These are phyloP conservation scores for Diaporthe longicolla DNA, from an alignment of 2,329 filamentous ascomycete genomes.

Conservation along the genomic window DNA sequence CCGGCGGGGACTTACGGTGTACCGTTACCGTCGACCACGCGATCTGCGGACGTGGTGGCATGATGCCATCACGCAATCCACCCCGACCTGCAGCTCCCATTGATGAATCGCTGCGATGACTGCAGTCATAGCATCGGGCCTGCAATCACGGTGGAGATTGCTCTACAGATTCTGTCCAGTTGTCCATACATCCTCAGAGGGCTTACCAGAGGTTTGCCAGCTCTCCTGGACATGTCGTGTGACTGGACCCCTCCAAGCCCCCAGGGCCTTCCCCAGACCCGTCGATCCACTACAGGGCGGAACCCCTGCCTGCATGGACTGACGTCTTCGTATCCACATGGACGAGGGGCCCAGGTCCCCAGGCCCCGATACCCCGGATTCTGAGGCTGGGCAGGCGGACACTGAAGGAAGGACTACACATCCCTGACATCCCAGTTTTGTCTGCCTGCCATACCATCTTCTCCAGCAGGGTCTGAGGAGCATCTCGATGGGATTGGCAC, in stretches of 20 bases:
- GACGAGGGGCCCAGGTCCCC: conserved; percentile 7
- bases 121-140: not conserved
- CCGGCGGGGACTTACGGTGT: conserved; percentile 13
- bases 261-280: conserved; percentile 20
- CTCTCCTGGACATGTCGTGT: conserved; percentile 13
- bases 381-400: not conserved
- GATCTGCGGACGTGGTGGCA: conserved; percentile 11
- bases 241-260: not conserved
- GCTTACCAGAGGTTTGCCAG: not conserved
- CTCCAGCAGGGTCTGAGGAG: not conserved
- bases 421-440: too few species aligned
- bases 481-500: not conserved
- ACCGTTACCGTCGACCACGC: conserved; percentile 28
- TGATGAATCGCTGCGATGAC: not conserved
- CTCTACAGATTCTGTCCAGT: not conserved
- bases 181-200: not conserved
- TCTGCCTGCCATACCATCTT: not conserved
- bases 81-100: not conserved
- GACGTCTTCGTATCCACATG: not conserved
- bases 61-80: conserved; percentile 23
- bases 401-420: not conserved
- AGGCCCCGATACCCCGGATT: conserved; percentile 27
- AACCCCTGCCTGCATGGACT: conserved; percentile 13
- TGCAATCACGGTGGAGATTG: not conserved
- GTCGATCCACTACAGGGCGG: conserved; percentile 12